Evolutionary conservation across 2,329 filamentous ascomycete species (phyloP).

Genomic region (Fusarium pilosicola): DNA sequence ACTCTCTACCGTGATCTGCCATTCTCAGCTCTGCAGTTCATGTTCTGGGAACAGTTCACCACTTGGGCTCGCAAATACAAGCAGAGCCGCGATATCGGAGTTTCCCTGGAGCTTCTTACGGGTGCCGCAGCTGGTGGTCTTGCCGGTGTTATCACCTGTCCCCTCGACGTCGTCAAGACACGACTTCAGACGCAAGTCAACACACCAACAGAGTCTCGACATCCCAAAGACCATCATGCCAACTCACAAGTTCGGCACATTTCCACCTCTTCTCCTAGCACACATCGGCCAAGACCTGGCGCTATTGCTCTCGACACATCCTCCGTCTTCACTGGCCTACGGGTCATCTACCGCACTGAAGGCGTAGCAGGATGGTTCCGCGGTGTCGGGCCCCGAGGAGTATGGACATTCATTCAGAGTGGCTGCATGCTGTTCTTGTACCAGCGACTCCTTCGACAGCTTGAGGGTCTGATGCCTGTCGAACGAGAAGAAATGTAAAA

Average conservation of each 20-base stretch:
- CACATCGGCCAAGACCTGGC: conserved; percentile 80
- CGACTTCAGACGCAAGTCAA: conserved; percentile 90
- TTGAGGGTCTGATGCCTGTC: conserved; percentile 64
- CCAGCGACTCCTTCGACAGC: conserved; percentile 82
- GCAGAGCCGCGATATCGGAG: conserved; percentile 83
- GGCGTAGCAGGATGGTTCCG: conserved; percentile 92
- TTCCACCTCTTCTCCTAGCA: conserved; percentile 89
- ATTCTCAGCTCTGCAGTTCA: conserved; percentile 96
- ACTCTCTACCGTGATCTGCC: conserved; percentile 94
- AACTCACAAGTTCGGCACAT: conserved; percentile 73
- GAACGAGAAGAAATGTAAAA: conserved; percentile 44
- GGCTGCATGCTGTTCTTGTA: conserved; percentile 97
- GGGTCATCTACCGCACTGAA: conserved; percentile 89
- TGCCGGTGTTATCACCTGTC: conserved; percentile 93
- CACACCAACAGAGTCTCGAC: conserved; percentile 46
- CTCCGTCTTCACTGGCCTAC: conserved; percentile 84
- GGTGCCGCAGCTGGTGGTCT: conserved; percentile 90
- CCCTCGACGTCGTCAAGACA: conserved; percentile 97
- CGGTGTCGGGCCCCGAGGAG: conserved; percentile 88
- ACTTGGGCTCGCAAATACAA: conserved; percentile 82
- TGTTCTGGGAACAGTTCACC: conserved; percentile 97
- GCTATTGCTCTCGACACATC: conserved; percentile 87
- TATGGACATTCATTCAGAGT: conserved; percentile 98
- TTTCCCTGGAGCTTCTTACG: conserved; percentile 86
- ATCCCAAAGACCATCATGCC: conserved; percentile 51